Percentiles rank a stretch among this genome's conserved stretches.
Evolutionary conservation across 495 filamentous ascomycete genomes (phyloP).

Genomic region (Penicillium roqueforti): DNA sequence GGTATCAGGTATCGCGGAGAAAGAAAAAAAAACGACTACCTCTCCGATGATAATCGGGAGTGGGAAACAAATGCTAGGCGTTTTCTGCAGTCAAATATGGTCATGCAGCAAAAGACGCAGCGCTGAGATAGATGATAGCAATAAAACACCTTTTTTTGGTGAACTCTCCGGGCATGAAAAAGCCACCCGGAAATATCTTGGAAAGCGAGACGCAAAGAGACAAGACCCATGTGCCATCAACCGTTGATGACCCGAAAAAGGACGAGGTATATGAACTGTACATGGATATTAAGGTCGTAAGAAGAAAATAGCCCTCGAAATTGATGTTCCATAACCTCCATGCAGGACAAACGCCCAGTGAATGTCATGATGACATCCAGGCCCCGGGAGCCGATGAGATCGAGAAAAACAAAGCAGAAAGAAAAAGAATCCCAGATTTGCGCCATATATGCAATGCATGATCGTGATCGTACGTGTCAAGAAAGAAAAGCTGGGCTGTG

Average conservation of each 20-base stretch:
- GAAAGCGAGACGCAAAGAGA: not conserved
- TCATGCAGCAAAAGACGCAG: conserved; percentile 8
- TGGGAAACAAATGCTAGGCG: conserved; percentile 9
- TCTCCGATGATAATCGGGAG: conserved; percentile 13
- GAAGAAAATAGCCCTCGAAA: conserved; percentile 3
- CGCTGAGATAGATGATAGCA: conserved; percentile 11
- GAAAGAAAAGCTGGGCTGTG: conserved; percentile 21
- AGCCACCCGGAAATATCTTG: conserved; percentile 10
- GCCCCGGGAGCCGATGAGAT: conserved; percentile 17
- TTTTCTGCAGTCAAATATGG: conserved; percentile 14
- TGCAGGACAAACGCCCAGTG: conserved; percentile 17
- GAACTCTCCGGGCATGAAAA: conserved; percentile 6
- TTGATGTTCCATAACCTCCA: conserved; percentile 18
- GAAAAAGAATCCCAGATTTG: conserved; percentile 31
- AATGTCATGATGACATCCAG: conserved; percentile 20
- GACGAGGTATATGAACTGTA: conserved; percentile 37
- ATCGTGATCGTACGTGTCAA: conserved; percentile 45
- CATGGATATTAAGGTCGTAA: conserved; percentile 41
- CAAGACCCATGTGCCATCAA: conserved; percentile 14
- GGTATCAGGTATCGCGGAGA: conserved; percentile 40
- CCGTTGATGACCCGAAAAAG: conserved; percentile 16
- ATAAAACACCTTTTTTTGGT: conserved; percentile 14
- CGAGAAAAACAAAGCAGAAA: conserved; percentile 10
- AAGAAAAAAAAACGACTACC: conserved; percentile 10
- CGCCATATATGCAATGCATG: conserved; percentile 48